Evolutionary conservation across 352 stramenopile species (phyloP), one percentile per base, ranked within the genome.

Genomic region (Globisporangium middletonii): DNA sequence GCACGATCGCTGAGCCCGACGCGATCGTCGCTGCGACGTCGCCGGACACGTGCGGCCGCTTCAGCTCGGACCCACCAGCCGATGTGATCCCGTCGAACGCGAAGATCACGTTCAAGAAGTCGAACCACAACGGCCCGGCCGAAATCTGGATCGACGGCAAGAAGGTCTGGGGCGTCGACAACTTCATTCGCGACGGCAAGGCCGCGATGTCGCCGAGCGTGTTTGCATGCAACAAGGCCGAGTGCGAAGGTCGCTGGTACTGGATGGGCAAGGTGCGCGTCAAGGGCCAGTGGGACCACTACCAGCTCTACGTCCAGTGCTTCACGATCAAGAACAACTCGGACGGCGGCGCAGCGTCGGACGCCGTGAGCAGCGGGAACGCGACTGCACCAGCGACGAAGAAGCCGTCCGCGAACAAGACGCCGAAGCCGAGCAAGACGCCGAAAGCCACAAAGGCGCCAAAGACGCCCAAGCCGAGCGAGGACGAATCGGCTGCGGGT

Each of bases 281-380:
- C 50, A 67, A 67, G 54, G 46, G 50, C 50, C 45, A 67, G 44
- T 67, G 60, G 60, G 56, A 67, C 44, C 56, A 67, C 60, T 67
- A 67, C 60, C 60, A 67, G 60, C 55, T 67, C 18, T 67, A 67
- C 50, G 51, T 55, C 42, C 60, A 67, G 60, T 67, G 60, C 60
- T 67, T 67, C 50, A 49, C 56, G 28, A 53, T 67, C 30, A 62
- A 59, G 49, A 55, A 55, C 50, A 58, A 58, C 55, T 62, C 60
- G 23, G 55, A 47, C 23, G 38, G 28, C 13, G 57, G 57, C 30
- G 57, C 19, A 30, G 44, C 37, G 18, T n/a, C 15, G 27, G 33
- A 42, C 27, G 26, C 18, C 19, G 45, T 15, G 12, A 33, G 27
- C 33, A 9, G 33, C 33, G 33, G 33, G 23, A 53, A 55, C 50